phyloP scores from a whole-genome alignment of 495 filamentous ascomycete genomes.

The Monascus purpureus region DNA sequence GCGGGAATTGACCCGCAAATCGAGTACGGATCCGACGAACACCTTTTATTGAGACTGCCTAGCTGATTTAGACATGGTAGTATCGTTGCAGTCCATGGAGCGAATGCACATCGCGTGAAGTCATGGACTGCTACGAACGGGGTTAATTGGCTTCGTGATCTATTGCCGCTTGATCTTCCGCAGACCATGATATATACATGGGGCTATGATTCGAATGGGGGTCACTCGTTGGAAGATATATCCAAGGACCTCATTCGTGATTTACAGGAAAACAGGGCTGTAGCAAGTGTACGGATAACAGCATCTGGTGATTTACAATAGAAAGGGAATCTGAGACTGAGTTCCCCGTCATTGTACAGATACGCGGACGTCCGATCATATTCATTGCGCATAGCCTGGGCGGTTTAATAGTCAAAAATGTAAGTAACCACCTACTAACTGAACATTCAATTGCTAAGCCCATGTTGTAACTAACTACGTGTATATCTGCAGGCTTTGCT shows the following conservation, averaged over 20 bases:
- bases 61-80: too few species aligned
- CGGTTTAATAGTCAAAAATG: constrained; percentile 17
- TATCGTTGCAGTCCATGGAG: constrained; percentile 17
- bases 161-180: constrained; percentile 30
- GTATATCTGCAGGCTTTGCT: constrained; percentile 5
- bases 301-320: too few species aligned
- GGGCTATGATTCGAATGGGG: constrained; percentile 30
- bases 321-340: too few species aligned
- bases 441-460: neutral
- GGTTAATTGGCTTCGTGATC: constrained; percentile 32
- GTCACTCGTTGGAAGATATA: constrained; percentile 12
- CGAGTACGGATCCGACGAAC: too few species aligned
- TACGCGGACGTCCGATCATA: constrained; percentile 14
- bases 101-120: constrained; percentile 12
- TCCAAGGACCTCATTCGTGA: constrained; percentile 18
- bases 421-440: constrained; percentile 2
- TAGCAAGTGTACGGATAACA: constrained; percentile 11
- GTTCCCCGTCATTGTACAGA: constrained; percentile 6
- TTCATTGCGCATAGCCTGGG: constrained; percentile 23
- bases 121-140: constrained; percentile 26
- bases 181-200: constrained; percentile 32
- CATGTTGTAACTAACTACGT: neutral
- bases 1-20: neutral
- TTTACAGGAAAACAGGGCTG: constrained; percentile 11
- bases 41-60: too few species aligned